A percentile compares a stretch with the other conserved stretches of the same genome.
Evolutionary conservation across 495 filamentous ascomycete genomes (phyloP).

Genomic region (Daldinia concentrica): DNA sequence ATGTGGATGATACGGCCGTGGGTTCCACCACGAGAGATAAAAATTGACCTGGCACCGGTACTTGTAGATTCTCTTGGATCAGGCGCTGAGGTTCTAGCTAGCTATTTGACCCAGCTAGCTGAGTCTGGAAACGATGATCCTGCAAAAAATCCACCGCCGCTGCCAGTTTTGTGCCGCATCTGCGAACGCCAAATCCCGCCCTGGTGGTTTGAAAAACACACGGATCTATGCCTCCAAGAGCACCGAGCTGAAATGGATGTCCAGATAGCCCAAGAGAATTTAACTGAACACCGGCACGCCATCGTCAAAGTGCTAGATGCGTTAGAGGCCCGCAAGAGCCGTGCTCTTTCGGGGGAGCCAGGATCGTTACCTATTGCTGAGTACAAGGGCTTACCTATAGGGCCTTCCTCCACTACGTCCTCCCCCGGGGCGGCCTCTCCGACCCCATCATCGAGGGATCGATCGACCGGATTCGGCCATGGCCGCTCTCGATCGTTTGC

Average conservation of each 20-base stretch:
- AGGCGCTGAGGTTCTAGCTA: slow-evolving; percentile 92
- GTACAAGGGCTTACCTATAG: slow-evolving; percentile 91
- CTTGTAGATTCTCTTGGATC: slow-evolving; percentile 94
- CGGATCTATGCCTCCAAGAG: slow-evolving; percentile 93
- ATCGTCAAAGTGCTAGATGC: slow-evolving; percentile 96
- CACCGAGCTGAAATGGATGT: slow-evolving; percentile 98
- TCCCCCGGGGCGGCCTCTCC: slow-evolving; percentile 71
- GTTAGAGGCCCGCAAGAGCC: slow-evolving; percentile 81
- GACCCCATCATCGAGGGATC: slow-evolving; percentile 78
- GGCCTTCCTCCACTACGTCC: slow-evolving; percentile 71
- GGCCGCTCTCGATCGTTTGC: slow-evolving; percentile 81
- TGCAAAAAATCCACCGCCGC: slow-evolving; percentile 81
- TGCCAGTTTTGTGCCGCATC: slow-evolving; percentile 92
- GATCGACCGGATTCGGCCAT: slow-evolving; percentile 78
- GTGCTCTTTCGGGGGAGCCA: slow-evolving; percentile 69
- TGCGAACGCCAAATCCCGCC: slow-evolving; percentile 98
- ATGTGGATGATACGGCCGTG: slow-evolving; percentile 99
- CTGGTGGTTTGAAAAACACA: slow-evolving; percentile 99
- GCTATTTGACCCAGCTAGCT: slow-evolving; percentile 88
- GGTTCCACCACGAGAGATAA: slow-evolving; percentile 85
- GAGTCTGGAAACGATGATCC: slow-evolving; percentile 87
- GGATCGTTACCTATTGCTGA: slow-evolving; percentile 70
- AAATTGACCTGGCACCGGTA: slow-evolving; percentile 90
- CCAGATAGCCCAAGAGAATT: slow-evolving; percentile 89
- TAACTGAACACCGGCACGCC: slow-evolving; percentile 93